Evolutionary conservation across 176 grass and related monocot species (phyloP), one percentile per base, ranked within the genome.

Genomic region (Secale cereale): DNA sequence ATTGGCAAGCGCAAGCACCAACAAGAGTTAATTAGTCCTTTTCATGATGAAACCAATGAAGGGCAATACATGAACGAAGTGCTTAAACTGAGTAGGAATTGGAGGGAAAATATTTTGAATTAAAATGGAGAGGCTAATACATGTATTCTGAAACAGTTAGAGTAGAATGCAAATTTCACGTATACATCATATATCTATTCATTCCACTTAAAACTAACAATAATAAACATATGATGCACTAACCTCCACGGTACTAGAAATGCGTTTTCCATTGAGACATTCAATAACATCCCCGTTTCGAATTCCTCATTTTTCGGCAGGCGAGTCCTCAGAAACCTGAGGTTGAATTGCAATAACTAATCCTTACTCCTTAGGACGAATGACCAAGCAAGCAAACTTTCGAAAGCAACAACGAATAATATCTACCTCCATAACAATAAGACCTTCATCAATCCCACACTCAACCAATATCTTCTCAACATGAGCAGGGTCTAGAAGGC

Each of bases 391-490:
- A 80, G 39, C 10, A 41, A 22, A 30, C 37, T 45, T 26, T 48
- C 0, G 7, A 65, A 80, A 65, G 11, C n/a, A 16, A 19, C 11
- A 62, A 30, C 10, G 46, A 65, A 48, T 23, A 64, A 12, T 65
- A 41, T 65, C 28, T 65, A 80, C 78, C 39, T 48, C 60, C 30
- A 30, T 1, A 80, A 80, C 61, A 8, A 80, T 31, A 80, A 80
- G 78, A 45, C 61, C 60, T 9, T 41, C 37, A 46, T 31, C 25
- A 45, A 46, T 66, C 25, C 12, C 29, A 6, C 40, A 29, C 8
- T 65, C 10, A 8, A 12, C 3, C 39, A 17, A 22, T 80, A 80
- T 80, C 3, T 30, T 2, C 78, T 80, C 78, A 43, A 65, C 26
- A 2, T 48, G 60, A 80, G 19, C 26, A 80, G 59, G 14, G 37